These are phyloP conservation scores for Hypoxylon cercidicola DNA, from an alignment of 495 filamentous ascomycete species.

Conservation along the genomic window DNA sequence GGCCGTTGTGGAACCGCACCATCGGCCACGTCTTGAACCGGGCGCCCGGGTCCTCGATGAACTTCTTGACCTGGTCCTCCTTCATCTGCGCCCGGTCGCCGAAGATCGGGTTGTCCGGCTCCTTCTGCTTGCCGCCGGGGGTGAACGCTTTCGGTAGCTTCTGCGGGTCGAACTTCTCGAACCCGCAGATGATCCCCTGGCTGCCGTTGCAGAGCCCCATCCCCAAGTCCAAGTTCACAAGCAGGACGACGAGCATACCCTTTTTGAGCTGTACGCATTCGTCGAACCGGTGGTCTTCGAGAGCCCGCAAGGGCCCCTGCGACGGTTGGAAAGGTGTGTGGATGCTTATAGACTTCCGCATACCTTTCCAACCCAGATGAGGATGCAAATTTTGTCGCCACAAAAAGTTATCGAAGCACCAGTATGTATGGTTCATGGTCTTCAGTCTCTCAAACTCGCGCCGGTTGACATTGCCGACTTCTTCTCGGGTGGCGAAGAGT, in stretches of 20 bases:
- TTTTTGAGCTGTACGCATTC: conserved; percentile 75
- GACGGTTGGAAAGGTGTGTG: no score
- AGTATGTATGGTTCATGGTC: conserved; percentile 62
- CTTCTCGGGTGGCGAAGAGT: conserved; percentile 55
- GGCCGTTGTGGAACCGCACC: conserved; percentile 71
- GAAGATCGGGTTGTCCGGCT: conserved; percentile 31
- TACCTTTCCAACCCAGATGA: conserved; percentile 66
- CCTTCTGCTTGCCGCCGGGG: conserved; percentile 10
- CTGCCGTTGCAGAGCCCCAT: conserved; percentile 88
- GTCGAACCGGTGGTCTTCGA: conserved; percentile 64
- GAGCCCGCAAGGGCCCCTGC: conserved; percentile 60
- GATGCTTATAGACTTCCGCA: conserved; percentile 73
- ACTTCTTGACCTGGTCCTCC: conserved; percentile 44
- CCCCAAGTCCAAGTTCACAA: conserved; percentile 84
- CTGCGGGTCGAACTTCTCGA: conserved; percentile 70
- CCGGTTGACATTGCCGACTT: conserved; percentile 55
- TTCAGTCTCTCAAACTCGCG: conserved; percentile 52
- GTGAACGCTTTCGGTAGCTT: conserved; percentile 59
- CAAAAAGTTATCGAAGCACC: conserved; percentile 76
- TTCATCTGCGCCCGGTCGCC: conserved; percentile 58
- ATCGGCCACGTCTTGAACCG: conserved; percentile 69
- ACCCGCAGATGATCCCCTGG: conserved; percentile 81
- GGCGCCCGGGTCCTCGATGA: conserved; percentile 37
- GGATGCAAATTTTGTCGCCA: conserved; percentile 66
- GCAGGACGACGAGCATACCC: conserved; percentile 91